These are phyloP conservation scores for Paspalum vaginatum DNA, from an alignment of 176 grass and related monocot species.

Conservation along the genomic window DNA sequence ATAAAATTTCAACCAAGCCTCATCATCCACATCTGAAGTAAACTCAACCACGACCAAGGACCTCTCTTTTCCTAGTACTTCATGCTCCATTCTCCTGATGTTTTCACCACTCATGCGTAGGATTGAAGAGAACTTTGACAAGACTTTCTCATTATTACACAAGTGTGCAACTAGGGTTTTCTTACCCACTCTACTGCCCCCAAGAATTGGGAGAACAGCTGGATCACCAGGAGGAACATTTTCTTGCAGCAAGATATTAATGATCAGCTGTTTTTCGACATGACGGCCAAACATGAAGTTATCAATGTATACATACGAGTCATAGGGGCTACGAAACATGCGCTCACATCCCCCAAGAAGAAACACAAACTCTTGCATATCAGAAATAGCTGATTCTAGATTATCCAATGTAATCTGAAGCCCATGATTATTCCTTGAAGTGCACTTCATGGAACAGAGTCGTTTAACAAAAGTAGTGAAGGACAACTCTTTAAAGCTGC, in stretches of 20 bases:
- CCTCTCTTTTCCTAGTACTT: background rate
- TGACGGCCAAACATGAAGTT: slow-evolving; percentile 20
- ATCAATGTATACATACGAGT: slow-evolving; percentile 3
- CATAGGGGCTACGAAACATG: background rate
- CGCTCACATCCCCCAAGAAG: background rate
- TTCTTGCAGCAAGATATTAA: slow-evolving; percentile 6
- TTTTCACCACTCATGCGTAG: background rate
- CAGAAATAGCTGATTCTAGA: background rate
- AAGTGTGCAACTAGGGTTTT: slow-evolving; percentile 1
- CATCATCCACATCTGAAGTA: slow-evolving; percentile 13
- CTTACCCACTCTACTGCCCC: slow-evolving; percentile 9
- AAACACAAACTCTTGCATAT: slow-evolving; percentile 7
- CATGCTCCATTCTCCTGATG: background rate
- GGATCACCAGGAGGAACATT: background rate
- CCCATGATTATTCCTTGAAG: background rate
- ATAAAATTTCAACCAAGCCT: slow-evolving; percentile 22
- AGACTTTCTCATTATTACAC: background rate
- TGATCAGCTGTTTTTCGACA: background rate
- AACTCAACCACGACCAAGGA: slow-evolving; percentile 30
- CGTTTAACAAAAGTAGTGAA: background rate
- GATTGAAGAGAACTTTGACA: background rate
- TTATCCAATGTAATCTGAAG: background rate
- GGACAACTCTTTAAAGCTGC: background rate
- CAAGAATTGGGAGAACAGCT: background rate
- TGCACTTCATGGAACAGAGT: background rate